Evolutionary conservation across 2,329 filamentous ascomycete genomes (phyloP), one percentile per base, ranked within the genome.

Genomic region (Coniosporium tulheliwenetii): DNA sequence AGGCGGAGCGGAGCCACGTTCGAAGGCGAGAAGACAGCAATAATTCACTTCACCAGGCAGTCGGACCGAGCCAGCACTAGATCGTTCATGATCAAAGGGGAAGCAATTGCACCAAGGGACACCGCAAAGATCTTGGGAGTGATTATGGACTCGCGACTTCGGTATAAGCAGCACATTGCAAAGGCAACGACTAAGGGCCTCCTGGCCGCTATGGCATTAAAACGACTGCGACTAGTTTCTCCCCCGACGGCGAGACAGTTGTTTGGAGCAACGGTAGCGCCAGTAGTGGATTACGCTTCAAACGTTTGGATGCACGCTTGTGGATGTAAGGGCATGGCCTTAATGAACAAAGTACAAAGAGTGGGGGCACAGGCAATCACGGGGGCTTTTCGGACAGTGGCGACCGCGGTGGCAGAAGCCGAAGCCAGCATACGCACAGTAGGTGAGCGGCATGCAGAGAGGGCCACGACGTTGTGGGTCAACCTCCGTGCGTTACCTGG

Each of bases 31-130:
- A 60, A 60, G 49, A 61, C 51, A 39, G 46, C 47, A 9, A 52
- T 57, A 32, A 57, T 59, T 48, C 49, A 60, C 47, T 56, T 61
- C 42, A 53, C 54, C 4, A 31, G 49, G 33, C 55, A 38, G 15
- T 26, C 37, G 29, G 15, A 12, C 10, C n/a, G n/a, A 30, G 10
- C 12, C 19, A 10, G 16, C 12, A 30, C 12, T 12, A 12, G n/a
- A 9, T 12, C 37, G 30, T 26, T 39, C 5, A 12, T 9, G 19
- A 31, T 39, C 5, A 31, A 31, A 29, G 29, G 12, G 9, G 12
- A n/a, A n/a, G 26, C 10, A 14, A 15, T 39, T 15, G 10, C 4
- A 9, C 37, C 37, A 12, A 31, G n/a, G 12, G 12, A n/a, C 12
- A 9, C 15, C 14, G 37, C 30, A 10, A 39, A 39, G 37, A 30